These are phyloP conservation scores for Monosporascus cannonballus DNA, from an alignment of 2,329 filamentous ascomycete genomes.

Conservation along the genomic window DNA sequence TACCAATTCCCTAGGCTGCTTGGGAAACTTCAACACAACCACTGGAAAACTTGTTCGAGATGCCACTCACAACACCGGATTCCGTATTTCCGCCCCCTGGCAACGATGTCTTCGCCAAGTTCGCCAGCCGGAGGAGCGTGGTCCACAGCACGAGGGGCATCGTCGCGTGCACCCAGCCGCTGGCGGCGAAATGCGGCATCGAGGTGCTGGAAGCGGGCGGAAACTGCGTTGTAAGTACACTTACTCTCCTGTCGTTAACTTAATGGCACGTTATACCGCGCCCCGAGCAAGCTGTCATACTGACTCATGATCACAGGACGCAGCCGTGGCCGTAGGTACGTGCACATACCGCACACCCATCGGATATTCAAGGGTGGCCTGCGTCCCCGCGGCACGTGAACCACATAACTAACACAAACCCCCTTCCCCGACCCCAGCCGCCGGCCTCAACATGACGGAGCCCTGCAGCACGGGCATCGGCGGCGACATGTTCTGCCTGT, in stretches of 20 bases:
- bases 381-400: too few relatives aligned
- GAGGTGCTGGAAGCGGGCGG: constrained; percentile 80
- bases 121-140: constrained; percentile 78
- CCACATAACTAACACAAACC: not conserved
- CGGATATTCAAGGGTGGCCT: too few relatives aligned
- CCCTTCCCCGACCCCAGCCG: constrained; percentile 48
- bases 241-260: not conserved
- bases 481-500: constrained; percentile 95
- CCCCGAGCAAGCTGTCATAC: not conserved
- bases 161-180: constrained; percentile 80
- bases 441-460: constrained; percentile 88
- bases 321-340: constrained; percentile 85
- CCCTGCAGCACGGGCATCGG: constrained; percentile 91
- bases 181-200: constrained; percentile 83
- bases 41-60: constrained; percentile 13
- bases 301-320: constrained; percentile 50
- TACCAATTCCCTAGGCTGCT: too few relatives aligned
- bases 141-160: constrained; percentile 92
- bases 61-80: constrained; percentile 40
- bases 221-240: constrained; percentile 74
- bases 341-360: constrained; percentile 5
- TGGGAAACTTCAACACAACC: too few relatives aligned
- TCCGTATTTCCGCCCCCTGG: constrained; percentile 42
- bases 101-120: constrained; percentile 49
- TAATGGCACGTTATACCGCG: not conserved